A percentile compares a stretch with the other conserved stretches of the same genome.
Evolutionary conservation across 768 basidiomycete genomes (phyloP).

Genomic region (Asterophora lycoperdoides): DNA sequence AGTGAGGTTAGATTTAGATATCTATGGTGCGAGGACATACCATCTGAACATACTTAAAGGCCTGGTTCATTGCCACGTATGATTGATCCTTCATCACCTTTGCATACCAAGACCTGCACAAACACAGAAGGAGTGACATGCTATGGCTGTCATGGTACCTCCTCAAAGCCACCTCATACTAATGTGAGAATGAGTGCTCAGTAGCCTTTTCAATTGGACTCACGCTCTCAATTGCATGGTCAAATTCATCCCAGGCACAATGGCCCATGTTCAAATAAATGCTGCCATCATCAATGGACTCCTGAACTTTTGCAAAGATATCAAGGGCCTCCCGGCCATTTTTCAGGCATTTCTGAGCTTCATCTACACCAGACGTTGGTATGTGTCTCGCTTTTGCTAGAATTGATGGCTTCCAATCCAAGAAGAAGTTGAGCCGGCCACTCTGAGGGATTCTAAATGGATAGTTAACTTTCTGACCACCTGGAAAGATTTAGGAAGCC

Average conservation of each 20-base stretch:
- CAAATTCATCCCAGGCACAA: slow-evolving; percentile 89
- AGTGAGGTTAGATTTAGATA: slow-evolving; percentile 4
- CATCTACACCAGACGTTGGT: slow-evolving; percentile 49
- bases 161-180: slow-evolving; percentile 92
- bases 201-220: slow-evolving; percentile 22
- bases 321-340: slow-evolving; percentile 86
- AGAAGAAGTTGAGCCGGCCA: slow-evolving; percentile 80
- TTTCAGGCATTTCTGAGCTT: slow-evolving; percentile 58
- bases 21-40: slow-evolving; percentile 33
- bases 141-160: slow-evolving; percentile 74
- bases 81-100: slow-evolving; percentile 90
- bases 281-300: slow-evolving; percentile 74
- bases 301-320: slow-evolving; percentile 87
- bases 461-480: background rate
- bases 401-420: slow-evolving; percentile 83
- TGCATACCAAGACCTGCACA: slow-evolving; percentile 91
- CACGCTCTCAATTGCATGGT: slow-evolving; percentile 94
- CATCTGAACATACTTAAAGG: slow-evolving; percentile 77
- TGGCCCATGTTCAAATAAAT: slow-evolving; percentile 97
- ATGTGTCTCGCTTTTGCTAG: slow-evolving; percentile 67
- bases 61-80: slow-evolving; percentile 76
- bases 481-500: slow-evolving; percentile 24
- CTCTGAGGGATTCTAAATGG: slow-evolving; percentile 63
- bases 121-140: slow-evolving; percentile 71
- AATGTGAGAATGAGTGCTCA: background rate